Evolutionary conservation across 192 early-diverging fungal species (phyloP).

Genomic region (Diversispora epigaea): DNA sequence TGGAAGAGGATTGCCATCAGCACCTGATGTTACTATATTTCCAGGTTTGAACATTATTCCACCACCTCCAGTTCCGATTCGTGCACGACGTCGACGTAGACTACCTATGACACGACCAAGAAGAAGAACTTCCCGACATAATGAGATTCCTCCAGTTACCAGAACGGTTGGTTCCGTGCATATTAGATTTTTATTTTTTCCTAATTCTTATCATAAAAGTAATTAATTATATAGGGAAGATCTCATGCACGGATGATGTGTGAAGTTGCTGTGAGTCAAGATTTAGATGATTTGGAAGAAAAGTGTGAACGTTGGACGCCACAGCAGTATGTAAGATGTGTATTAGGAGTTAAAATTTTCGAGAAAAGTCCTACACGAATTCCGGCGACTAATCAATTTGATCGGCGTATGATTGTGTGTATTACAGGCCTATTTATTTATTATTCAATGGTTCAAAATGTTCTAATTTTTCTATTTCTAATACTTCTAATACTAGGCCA

Average conservation of each 20-base stretch:
- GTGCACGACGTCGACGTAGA: no score
- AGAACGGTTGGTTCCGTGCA: constrained; percentile 17
- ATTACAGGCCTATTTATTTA: background rate
- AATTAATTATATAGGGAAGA: background rate
- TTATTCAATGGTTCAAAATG: constrained; percentile 2
- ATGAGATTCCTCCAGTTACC: constrained; percentile 4
- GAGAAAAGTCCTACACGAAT: background rate
- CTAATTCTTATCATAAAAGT: background rate
- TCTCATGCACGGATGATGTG: background rate
- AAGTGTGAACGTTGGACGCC: background rate
- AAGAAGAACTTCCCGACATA: no score
- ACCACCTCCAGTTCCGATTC: no score
- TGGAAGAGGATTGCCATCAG: constrained; percentile 12
- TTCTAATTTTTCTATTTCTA: background rate
- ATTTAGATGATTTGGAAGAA: background rate
- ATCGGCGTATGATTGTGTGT: constrained; percentile 14
- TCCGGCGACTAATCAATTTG: background rate
- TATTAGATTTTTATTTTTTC: background rate
- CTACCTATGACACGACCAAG: no score
- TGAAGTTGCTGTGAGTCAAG: no score
- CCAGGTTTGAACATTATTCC: no score
- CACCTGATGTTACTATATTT: constrained; percentile 12
- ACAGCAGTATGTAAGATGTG: no score
- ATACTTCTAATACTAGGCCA: no score
- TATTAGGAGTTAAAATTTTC: constrained; percentile 5